Evolutionary conservation across 495 filamentous ascomycete genomes (phyloP).

Genomic region (Staphylotrichum longicolle): DNA sequence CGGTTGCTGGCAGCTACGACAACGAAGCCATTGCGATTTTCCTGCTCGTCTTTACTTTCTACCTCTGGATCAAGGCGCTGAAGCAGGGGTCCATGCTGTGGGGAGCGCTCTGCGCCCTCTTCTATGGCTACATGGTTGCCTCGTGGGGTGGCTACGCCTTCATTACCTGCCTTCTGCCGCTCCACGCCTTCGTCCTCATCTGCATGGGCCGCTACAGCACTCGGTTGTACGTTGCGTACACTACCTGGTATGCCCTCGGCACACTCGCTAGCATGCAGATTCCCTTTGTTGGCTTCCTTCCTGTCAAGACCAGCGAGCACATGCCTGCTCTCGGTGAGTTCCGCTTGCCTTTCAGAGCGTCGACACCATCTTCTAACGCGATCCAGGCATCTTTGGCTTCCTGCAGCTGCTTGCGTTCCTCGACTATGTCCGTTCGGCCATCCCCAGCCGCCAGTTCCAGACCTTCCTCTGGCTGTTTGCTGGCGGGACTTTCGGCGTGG

Average conservation of each 20-base stretch:
- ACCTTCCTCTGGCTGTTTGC: constrained; percentile 76
- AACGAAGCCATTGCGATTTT: constrained; percentile 99
- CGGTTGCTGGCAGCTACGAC: constrained; percentile 97
- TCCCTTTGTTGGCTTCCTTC: constrained; percentile 96
- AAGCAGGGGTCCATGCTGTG: constrained; percentile 95
- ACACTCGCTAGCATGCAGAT: constrained; percentile 99
- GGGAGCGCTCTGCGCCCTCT: constrained; percentile 91
- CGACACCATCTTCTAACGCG: background rate
- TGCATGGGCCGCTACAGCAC: constrained; percentile 97
- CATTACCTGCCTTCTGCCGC: constrained; percentile 95
- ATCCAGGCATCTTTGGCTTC: constrained; percentile 85
- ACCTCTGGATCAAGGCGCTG: constrained; percentile 96
- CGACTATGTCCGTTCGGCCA: constrained; percentile 80
- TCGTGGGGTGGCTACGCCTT: constrained; percentile 99
- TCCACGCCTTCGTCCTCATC: constrained; percentile 93
- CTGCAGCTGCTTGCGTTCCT: constrained; percentile 92
- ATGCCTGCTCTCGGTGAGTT: constrained; percentile 90
- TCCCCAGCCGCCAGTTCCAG: constrained; percentile 93
- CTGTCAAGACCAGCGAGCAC: constrained; percentile 95
- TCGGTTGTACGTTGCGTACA: constrained; percentile 92
- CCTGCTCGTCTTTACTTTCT: constrained; percentile 97
- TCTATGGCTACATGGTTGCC: constrained; percentile 99
- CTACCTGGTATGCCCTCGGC: constrained; percentile 95
- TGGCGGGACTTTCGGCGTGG: constrained; percentile 65
- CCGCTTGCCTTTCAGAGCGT: background rate